Evolutionary conservation across 345 rosid species (phyloP).

Genomic region (Brassica nigra): DNA sequence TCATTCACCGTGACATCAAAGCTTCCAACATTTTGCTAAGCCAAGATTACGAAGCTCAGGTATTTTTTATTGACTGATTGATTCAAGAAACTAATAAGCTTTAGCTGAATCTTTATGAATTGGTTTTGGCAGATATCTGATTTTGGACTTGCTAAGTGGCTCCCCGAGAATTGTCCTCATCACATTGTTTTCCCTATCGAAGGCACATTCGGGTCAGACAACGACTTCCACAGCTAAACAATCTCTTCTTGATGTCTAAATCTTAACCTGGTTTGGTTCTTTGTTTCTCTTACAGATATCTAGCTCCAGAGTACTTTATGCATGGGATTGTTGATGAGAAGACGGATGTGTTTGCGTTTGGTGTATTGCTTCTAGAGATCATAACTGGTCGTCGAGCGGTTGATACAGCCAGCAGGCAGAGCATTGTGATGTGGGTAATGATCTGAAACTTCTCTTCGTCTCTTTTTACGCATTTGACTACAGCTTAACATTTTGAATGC

Average conservation of each 20-base stretch:
- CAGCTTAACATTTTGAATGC: neutral
- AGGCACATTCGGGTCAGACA: constrained; percentile 92
- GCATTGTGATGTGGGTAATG: constrained; percentile 93
- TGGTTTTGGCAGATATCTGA: constrained; percentile 52
- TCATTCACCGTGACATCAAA: constrained; percentile 88
- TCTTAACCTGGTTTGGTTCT: neutral
- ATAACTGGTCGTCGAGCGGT: constrained; percentile 89
- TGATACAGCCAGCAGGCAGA: constrained; percentile 64
- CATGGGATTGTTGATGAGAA: constrained; percentile 87
- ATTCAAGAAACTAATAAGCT: neutral
- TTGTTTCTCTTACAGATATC: constrained; percentile 49
- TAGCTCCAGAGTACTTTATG: constrained; percentile 97
- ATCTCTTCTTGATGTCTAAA: neutral
- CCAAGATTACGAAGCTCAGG: constrained; percentile 82
- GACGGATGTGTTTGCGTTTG: constrained; percentile 87
- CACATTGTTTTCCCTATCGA: constrained; percentile 87
- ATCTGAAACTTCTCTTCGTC: neutral
- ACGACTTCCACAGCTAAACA: neutral
- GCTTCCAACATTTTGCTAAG: constrained; percentile 88
- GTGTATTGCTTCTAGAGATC: constrained; percentile 82
- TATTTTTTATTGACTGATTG: constrained; percentile 15
- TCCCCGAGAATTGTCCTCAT: constrained; percentile 88
- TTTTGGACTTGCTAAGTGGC: constrained; percentile 97
- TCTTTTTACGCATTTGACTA: neutral
- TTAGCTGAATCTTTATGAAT: neutral